These are phyloP conservation scores for Stereocaulon alpinum DNA, from an alignment of 495 filamentous ascomycete species.

Conservation along the genomic window DNA sequence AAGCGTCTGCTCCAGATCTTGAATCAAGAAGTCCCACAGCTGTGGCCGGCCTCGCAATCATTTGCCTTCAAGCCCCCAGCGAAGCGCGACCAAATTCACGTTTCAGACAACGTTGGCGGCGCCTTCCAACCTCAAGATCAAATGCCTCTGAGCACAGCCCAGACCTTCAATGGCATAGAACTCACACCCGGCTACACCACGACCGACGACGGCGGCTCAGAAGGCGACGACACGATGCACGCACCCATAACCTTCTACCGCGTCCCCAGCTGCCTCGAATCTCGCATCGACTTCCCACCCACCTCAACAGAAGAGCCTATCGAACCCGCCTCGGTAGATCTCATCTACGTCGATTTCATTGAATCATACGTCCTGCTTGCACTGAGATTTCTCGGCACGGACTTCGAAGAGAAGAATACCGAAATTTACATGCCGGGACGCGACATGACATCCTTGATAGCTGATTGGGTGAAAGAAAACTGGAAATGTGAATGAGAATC, in stretches of 20 bases:
- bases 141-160: constrained; percentile 22
- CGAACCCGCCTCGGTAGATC: constrained; percentile 59
- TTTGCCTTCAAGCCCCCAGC: constrained; percentile 3
- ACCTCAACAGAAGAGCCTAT: constrained; percentile 16
- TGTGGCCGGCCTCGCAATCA: constrained; percentile 26
- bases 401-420: constrained; percentile 49
- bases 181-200: constrained; percentile 81
- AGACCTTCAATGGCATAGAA: constrained; percentile 16
- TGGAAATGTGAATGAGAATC: constrained; percentile 48
- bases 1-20: constrained; percentile 58
- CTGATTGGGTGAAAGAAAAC: constrained; percentile 66
- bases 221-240: constrained; percentile 89
- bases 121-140: neutral
- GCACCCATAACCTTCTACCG: constrained; percentile 58
- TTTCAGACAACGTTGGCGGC: neutral
- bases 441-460: constrained; percentile 64
- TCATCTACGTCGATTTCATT: constrained; percentile 89
- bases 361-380: constrained; percentile 67
- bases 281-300: constrained; percentile 44
- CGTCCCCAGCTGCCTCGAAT: constrained; percentile 74
- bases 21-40: constrained; percentile 56
- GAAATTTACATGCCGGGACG: constrained; percentile 51
- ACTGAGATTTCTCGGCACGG: constrained; percentile 49
- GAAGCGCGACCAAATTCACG: neutral
- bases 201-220: constrained; percentile 66